Percentiles rank a stretch among this genome's conserved stretches.
Evolutionary conservation across 768 basidiomycete species (phyloP).

Genomic region (Collybia mongolica): DNA sequence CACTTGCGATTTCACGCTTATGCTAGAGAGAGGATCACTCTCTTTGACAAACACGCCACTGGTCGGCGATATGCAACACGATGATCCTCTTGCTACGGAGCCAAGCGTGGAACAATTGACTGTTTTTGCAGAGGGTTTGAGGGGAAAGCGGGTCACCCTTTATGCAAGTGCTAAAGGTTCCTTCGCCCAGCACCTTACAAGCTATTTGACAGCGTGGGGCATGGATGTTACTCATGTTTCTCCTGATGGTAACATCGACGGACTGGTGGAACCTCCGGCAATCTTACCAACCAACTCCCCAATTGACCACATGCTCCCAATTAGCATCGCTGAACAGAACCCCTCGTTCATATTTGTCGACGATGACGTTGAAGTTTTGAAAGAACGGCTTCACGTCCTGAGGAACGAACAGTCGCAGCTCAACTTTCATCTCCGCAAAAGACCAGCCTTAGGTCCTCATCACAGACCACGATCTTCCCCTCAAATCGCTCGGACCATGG

Average conservation of each 20-base stretch:
- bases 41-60: slow-evolving; percentile 38
- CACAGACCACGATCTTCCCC: slow-evolving; percentile 82
- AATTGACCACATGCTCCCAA: background rate
- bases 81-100: slow-evolving; percentile 58
- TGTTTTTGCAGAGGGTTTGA: slow-evolving; percentile 77
- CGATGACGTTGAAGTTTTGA: slow-evolving; percentile 82
- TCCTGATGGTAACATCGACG: slow-evolving; percentile 53
- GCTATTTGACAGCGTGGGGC: slow-evolving; percentile 93
- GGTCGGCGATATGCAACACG: slow-evolving; percentile 42
- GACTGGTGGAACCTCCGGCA: slow-evolving; percentile 19
- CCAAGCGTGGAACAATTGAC: slow-evolving; percentile 79
- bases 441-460: slow-evolving; percentile 64
- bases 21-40: slow-evolving; percentile 58
- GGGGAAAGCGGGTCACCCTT: slow-evolving; percentile 79
- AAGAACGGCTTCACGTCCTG: slow-evolving; percentile 68
- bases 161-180: slow-evolving; percentile 85
- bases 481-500: slow-evolving; percentile 63
- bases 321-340: slow-evolving; percentile 3
- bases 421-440: slow-evolving; percentile 47
- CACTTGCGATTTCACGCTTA: slow-evolving; percentile 64
- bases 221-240: slow-evolving; percentile 87
- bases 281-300: background rate
- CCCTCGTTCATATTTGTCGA: slow-evolving; percentile 87
- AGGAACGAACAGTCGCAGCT: slow-evolving; percentile 54
- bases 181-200: slow-evolving; percentile 91